Conservation (phyloP, 2,329 filamentous ascomycete genomes). For the Tolypocladium tropicale region DNA sequence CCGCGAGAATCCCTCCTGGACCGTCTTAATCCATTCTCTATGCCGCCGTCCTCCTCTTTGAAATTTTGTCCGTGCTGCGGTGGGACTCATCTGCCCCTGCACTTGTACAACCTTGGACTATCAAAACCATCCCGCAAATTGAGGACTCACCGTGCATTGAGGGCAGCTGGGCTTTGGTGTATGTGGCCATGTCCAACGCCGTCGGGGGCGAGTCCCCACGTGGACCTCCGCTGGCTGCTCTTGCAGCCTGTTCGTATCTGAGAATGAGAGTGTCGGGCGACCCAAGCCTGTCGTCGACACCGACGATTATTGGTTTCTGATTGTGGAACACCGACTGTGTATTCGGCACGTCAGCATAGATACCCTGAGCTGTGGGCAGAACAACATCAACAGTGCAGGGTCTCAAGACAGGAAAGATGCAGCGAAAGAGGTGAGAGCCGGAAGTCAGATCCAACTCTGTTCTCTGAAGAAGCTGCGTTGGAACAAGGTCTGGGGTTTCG, state of each 20-base stretch:
- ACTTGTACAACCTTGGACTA: not conserved
- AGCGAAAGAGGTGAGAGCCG: not conserved
- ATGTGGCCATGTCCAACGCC: constrained; percentile 32
- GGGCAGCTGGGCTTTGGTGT: constrained; percentile 68
- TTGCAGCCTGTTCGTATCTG: constrained; percentile 45
- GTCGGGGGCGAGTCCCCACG: constrained; percentile 44
- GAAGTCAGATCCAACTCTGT: not conserved
- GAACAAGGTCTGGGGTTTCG: constrained; percentile 21
- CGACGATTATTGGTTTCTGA: constrained; percentile 46
- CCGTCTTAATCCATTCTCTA: not conserved
- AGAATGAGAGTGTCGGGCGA: constrained; percentile 47
- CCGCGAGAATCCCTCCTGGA: not conserved
- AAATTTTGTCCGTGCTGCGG: not conserved
- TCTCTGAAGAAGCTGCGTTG: constrained; percentile 5
- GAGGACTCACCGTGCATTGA: constrained; percentile 71
- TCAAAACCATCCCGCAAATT: not conserved
- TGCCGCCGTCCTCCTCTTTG: not conserved
- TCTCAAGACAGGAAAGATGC: not conserved
- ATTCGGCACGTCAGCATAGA: constrained; percentile 12
- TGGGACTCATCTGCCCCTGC: not conserved
- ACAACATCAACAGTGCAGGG: constrained; percentile 5
- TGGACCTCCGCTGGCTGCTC: constrained; percentile 40
- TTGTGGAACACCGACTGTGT: constrained; percentile 40
- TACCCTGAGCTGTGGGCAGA: constrained; percentile 7
- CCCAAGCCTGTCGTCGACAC: constrained; percentile 43